Evolutionary conservation across 768 basidiomycete species (phyloP).

Genomic region (Panaeolus papilionaceus): DNA sequence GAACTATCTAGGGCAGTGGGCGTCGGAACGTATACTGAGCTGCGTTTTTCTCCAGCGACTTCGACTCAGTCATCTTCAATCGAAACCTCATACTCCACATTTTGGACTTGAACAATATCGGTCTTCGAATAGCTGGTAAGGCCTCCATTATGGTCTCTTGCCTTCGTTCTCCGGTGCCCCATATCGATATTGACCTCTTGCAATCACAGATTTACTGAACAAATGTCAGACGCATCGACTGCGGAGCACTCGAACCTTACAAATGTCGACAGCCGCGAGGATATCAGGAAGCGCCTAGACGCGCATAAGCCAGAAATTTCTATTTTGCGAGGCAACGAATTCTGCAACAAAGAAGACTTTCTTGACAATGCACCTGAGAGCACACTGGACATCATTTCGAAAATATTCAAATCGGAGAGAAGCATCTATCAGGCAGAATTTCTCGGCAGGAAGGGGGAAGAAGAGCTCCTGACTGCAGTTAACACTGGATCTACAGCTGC

Average conservation of each 20-base stretch:
- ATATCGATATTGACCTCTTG: too few species aligned
- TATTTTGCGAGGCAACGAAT: constrained; percentile 22
- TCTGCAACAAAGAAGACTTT: constrained; percentile 17
- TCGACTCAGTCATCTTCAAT: too few species aligned
- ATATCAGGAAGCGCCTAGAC: constrained; percentile 15
- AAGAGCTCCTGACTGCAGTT: background rate
- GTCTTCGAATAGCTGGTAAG: too few species aligned
- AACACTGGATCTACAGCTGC: background rate
- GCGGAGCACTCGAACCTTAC: background rate
- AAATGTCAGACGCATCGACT: background rate
- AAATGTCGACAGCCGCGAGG: background rate
- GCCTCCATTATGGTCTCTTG: too few species aligned
- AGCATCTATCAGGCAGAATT: constrained; percentile 14
- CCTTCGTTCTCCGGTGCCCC: too few species aligned
- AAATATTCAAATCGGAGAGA: constrained; percentile 17
- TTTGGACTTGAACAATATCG: too few species aligned
- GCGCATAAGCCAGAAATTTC: constrained; percentile 14
- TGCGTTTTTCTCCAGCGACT: too few species aligned
- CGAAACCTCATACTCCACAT: too few species aligned
- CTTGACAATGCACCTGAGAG: constrained; percentile 14
- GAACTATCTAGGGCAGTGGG: too few species aligned
- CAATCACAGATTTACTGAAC: background rate
- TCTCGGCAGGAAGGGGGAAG: constrained; percentile 19
- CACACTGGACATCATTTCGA: constrained; percentile 18
- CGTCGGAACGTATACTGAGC: too few species aligned